phyloP scores from a whole-genome alignment of 805 yeast genomes.

The Saturnispora kantuleensis region DNA sequence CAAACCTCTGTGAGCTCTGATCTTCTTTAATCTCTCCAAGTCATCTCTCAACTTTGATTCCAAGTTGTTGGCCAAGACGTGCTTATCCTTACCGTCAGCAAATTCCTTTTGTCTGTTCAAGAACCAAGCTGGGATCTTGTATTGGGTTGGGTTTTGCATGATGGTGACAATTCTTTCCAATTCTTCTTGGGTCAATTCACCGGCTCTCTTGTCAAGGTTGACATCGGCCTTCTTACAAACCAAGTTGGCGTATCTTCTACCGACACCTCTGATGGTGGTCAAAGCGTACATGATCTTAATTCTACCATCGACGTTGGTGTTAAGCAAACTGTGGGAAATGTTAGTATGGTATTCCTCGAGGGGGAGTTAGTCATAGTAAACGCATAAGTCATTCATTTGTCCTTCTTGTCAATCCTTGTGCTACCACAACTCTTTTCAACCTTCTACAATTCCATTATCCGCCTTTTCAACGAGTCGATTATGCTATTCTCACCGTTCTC shows the following conservation, averaged over 20 bases:
- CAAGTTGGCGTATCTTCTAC: slow-evolving; percentile 99
- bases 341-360: slow-evolving; percentile 23
- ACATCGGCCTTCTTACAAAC: slow-evolving; percentile 99
- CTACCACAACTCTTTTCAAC: too few relatives aligned
- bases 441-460: too few relatives aligned
- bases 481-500: too few relatives aligned
- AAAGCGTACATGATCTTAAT: slow-evolving; percentile 99
- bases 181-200: slow-evolving; percentile 99
- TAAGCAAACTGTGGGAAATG: slow-evolving; percentile 68
- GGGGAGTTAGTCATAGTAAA: too few relatives aligned
- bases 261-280: slow-evolving; percentile 99
- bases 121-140: slow-evolving; percentile 99
- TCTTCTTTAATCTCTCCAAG: slow-evolving; percentile 99
- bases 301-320: slow-evolving; percentile 99
- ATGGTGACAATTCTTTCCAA: slow-evolving; percentile 99
- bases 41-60: slow-evolving; percentile 99
- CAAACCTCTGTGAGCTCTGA: slow-evolving; percentile 99
- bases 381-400: background rate
- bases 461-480: too few relatives aligned
- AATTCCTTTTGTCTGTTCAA: slow-evolving; percentile 99
- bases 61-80: slow-evolving; percentile 96
- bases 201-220: slow-evolving; percentile 97
- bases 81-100: slow-evolving; percentile 98
- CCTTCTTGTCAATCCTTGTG: background rate
- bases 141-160: slow-evolving; percentile 99